phyloP scores from a whole-genome alignment of 768 basidiomycete genomes.

The Tulasnella sp. region DNA sequence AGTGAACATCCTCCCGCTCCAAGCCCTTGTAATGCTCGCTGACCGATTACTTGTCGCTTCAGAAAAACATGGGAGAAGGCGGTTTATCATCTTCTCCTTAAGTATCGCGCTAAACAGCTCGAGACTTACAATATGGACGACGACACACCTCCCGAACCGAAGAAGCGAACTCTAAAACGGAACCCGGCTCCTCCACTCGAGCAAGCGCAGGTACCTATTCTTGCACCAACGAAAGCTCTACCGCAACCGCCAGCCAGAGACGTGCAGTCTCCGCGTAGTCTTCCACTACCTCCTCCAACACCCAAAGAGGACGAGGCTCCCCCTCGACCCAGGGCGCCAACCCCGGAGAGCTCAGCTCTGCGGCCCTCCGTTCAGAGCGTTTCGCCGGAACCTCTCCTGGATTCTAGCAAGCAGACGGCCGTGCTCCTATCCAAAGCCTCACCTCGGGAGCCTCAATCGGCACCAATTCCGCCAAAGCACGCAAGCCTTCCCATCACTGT shows the following conservation, averaged over 20 bases:
- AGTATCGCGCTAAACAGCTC: constrained; percentile 64
- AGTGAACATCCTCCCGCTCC: constrained; percentile 25
- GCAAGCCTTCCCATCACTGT: neutral
- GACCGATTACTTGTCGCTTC: constrained; percentile 26
- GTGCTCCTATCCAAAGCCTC: neutral
- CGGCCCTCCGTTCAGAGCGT: constrained; percentile 2
- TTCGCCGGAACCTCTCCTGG: too few relatives aligned
- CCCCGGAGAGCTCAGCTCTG: constrained; percentile 18
- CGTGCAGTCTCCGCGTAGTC: neutral
- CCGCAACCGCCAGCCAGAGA: neutral
- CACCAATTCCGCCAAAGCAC: neutral
- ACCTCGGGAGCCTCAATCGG: neutral
- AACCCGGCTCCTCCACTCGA: neutral
- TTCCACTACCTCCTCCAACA: neutral
- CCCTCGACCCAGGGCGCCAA: constrained; percentile 27
- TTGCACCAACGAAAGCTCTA: neutral
- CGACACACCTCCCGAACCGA: constrained; percentile 19
- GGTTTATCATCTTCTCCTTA: constrained; percentile 81
- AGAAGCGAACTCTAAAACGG: neutral
- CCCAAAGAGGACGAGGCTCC: constrained; percentile 18
- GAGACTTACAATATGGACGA: constrained; percentile 69
- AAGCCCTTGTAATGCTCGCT: neutral
- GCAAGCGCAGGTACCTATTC: neutral
- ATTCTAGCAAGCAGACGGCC: neutral
- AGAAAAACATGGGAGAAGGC: constrained; percentile 91